Evolutionary conservation across 2,329 filamentous ascomycete species (phyloP), one percentile per base, ranked within the genome.

Genomic region (Pseudocercospora musae): DNA sequence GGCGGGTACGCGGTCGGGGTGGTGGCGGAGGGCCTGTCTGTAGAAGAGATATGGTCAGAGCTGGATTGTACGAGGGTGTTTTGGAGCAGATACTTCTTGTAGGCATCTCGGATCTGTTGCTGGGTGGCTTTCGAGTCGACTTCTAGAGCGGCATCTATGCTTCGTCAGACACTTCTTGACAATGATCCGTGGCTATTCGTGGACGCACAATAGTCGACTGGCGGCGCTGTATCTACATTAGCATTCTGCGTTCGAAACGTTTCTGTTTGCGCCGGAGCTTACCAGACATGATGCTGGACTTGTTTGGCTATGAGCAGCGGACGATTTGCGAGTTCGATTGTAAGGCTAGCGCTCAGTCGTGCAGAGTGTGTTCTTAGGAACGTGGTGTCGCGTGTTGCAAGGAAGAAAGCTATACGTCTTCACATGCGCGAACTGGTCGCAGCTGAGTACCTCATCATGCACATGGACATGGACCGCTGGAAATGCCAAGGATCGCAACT

Each of bases 41-140:
- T 23, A 44, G 11, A 33, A 4, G 15, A 37, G 21, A 13, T 31
- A 20, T 18, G 23, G 20, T 20, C 23, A 4, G 40, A 11, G 9
- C 29, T 37, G 33, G 25, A 2, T 40, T 33, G 13, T 15, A n/a
- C 1, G 37, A 29, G n/a, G 29, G 27, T 27, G 37, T 5, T 8
- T 27, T 54, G 21, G 4, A 55, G 20, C 49, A 58, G 69, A 60
- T 42, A 64, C 89, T 89, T 89, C 77, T 99, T 99, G 82, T 98
- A 99, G 56, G 93, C 95, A 82, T 91, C 90, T 70, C 94, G 90
- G 74, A 99, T 89, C 75, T 98, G 90, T 72, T 92, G 87, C 62
- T 88, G 86, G 0, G 87, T 89, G 33, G 94, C 92, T 69, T 84
- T 89, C 37, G 91, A 84, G 57, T 71, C 66, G 67, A 77, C 60